Evolutionary conservation across 2,329 filamentous ascomycete genomes (phyloP).

Genomic region (Nemania serpens): DNA sequence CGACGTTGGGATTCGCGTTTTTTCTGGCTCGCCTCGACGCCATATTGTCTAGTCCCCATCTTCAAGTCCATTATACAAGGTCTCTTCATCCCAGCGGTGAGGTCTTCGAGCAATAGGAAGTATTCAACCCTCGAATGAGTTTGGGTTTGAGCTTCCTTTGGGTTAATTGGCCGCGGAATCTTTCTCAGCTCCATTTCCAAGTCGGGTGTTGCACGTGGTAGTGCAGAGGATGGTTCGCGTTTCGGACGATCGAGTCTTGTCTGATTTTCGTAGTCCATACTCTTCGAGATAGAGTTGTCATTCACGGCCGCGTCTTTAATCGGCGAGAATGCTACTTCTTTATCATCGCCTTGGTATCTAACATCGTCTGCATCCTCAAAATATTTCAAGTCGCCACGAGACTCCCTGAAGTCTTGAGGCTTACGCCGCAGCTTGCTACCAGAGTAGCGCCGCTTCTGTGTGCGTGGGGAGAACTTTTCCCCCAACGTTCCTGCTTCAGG

Average conservation of each 20-base stretch:
- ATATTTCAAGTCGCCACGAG: conserved; percentile 81
- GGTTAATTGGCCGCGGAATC: conserved; percentile 69
- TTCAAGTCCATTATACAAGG: conserved; percentile 98
- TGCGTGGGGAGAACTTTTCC: conserved; percentile 49
- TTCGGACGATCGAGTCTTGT: conserved; percentile 23
- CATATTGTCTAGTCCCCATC: conserved; percentile 98
- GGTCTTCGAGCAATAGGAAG: conserved; percentile 89
- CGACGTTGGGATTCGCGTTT: conserved; percentile 91
- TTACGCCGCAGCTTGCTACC: conserved; percentile 80
- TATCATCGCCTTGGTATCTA: conserved; percentile 74
- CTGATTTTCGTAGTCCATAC: not conserved
- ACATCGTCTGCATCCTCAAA: conserved; percentile 88
- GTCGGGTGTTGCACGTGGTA: conserved; percentile 45
- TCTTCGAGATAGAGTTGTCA: conserved; percentile 1
- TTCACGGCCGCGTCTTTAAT: conserved; percentile 20
- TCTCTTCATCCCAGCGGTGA: conserved; percentile 94
- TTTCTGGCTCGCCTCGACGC: conserved; percentile 86
- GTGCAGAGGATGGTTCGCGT: conserved; percentile 44
- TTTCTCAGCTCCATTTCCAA: conserved; percentile 47
- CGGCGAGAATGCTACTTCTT: conserved; percentile 48
- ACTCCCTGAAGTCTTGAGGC: conserved; percentile 71
- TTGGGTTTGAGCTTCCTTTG: conserved; percentile 74
- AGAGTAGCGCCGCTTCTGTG: conserved; percentile 76
- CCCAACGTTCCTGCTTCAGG: conserved; percentile 63
- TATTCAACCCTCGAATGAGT: conserved; percentile 77